phyloP scores from a whole-genome alignment of 768 basidiomycete genomes.

The Termitomyces sp. region DNA sequence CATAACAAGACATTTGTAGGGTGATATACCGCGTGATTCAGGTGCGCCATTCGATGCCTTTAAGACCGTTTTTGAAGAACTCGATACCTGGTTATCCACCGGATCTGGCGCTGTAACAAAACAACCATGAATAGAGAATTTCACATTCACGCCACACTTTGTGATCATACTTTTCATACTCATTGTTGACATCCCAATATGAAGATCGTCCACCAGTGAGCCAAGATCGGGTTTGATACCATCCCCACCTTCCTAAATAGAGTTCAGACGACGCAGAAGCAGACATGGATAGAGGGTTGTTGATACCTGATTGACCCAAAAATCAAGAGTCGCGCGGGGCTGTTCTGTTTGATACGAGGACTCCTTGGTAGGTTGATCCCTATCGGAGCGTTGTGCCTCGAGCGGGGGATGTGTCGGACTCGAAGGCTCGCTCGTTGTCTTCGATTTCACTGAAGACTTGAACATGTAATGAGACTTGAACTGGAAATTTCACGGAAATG shows the following conservation, averaged over 20 bases:
- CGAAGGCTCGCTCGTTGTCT: not conserved
- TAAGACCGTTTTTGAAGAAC: not conserved
- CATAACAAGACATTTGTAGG: not conserved
- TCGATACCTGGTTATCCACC: not conserved
- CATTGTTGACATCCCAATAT: not conserved
- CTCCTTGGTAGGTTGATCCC: not conserved
- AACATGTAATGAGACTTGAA: not conserved
- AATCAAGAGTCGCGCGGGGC: not conserved
- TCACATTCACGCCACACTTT: not conserved
- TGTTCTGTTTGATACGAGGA: not conserved
- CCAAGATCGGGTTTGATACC: not conserved
- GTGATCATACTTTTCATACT: not conserved
- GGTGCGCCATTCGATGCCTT: not conserved
- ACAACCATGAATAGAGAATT: not conserved
- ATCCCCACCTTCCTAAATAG: not conserved
- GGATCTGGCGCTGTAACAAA: not conserved
- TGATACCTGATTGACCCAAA: not conserved
- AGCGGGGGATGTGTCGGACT: not conserved
- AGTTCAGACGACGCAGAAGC: not conserved
- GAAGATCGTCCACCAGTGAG: not conserved
- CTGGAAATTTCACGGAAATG: not conserved
- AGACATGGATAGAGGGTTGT: not conserved
- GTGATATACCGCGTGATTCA: not conserved
- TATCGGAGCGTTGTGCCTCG: not conserved
- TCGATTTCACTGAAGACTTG: not conserved